Evolutionary conservation across 1,139 yeast genomes (phyloP), one percentile per base, ranked within the genome.

Genomic region (Taphrina wiesneri): DNA sequence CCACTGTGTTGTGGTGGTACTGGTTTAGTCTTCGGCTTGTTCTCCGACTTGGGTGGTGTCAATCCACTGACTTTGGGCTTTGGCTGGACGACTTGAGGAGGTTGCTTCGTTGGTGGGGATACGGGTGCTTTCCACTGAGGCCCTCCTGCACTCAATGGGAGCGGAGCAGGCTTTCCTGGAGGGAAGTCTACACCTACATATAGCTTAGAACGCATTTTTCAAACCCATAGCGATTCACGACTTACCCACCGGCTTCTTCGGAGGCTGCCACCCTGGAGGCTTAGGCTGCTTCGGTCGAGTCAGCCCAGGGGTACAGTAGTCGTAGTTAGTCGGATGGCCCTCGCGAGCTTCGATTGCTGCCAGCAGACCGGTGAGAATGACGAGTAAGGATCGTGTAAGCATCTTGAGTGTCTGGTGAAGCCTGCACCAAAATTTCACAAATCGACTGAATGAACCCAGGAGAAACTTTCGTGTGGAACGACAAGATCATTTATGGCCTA

Each of bases 221-320:
- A 7, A n/a, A 25, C 7, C 21, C 9, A 6, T 5, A 47, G n/a
- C 11, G 9, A n/a, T 11, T 23, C 21, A 47, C n/a, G n/a, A n/a
- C 34, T 23, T 47, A 47, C 53, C 53, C 7, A 47, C 36, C 11
- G 53, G 53, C 34, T 47, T 47, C 21, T 5, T 17, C 3, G 53
- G 53, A 25, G 53, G 21, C 19, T 47, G 19, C 9, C 26, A 47
- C 11, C 34, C 21, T 28, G 32, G 32, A 25, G 53, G 53, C 21
- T 47, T 47, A 5, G 53, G 53, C 53, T 47, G 36, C n/a, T 47
- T 47, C 21, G 53, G 53, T 47, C 53, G 7, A 3, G 53, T 47
- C 34, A 47, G 21, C 9, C 53, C 53, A 25, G 53, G 53, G 7
- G 53, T 47, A 26, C 53, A 47, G 53, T 47, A 47, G 53, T 47